These are phyloP conservation scores for Jatropha podagrica DNA, from an alignment of 441 rosid genomes.

Conservation along the genomic window DNA sequence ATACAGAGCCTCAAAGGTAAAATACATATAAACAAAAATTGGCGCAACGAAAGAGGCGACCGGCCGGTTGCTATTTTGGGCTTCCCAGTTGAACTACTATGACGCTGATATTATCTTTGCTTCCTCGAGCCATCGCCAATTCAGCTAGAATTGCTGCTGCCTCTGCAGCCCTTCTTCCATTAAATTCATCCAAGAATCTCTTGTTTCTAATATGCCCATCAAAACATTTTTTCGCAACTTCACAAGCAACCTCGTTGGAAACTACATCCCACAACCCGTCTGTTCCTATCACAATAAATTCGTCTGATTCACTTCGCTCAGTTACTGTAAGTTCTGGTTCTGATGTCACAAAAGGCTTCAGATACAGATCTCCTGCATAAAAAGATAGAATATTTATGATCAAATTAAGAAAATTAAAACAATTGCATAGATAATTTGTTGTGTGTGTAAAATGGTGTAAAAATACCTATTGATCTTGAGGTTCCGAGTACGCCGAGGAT, in stretches of 20 bases:
- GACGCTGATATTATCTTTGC: constrained; percentile 27
- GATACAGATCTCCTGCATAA: constrained; percentile 19
- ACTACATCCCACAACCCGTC: constrained; percentile 29
- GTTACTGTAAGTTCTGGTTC: constrained; percentile 18
- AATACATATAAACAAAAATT: not conserved
- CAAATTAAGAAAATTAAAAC: no score
- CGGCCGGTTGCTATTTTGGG: not conserved
- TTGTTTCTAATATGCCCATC: constrained; percentile 1
- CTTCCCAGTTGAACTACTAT: constrained; percentile 14
- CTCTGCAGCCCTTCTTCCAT: constrained; percentile 10
- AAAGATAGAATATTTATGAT: no score
- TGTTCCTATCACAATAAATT: constrained; percentile 10
- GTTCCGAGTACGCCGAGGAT: constrained; percentile 34
- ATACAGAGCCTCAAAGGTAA: not conserved
- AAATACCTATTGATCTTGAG: constrained; percentile 36
- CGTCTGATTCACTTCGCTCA: constrained; percentile 1
- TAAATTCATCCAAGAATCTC: not conserved
- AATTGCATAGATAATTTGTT: no score
- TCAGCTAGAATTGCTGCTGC: constrained; percentile 24
- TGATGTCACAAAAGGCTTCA: constrained; percentile 21
- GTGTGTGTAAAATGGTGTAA: no score
- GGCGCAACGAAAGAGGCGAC: not conserved
- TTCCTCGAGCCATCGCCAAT: constrained; percentile 26
- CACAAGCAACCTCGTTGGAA: constrained; percentile 20
- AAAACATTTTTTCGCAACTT: constrained; percentile 15